Base-by-base conservation (phyloP, 2,329 filamentous ascomycete genomes). In the Macrophomina pseudophaseolina region DNA sequence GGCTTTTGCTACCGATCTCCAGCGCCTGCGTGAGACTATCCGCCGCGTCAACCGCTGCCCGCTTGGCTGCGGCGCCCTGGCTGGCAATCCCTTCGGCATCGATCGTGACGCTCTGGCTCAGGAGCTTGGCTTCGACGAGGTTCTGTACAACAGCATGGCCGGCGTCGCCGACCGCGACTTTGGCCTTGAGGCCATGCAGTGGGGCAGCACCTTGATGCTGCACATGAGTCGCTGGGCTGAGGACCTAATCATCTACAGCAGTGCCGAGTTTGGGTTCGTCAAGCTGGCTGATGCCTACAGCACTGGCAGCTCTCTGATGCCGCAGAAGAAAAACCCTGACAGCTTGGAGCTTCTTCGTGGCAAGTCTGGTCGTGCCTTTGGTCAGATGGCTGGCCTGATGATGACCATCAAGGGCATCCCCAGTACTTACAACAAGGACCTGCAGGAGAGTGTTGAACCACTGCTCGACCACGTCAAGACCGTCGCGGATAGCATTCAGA, bases 381-480 rank as follows among this genome's bases (percentile, higher is more conserved):
- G 92, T 32, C 90, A 93, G 70, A 91, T 94, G 88, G 87, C 90
- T 5, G 92, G 91, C 44, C 80, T 95, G 70, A 92, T 92, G 86
- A 89, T 89, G 81, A 91, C 88, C 44, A 84, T 89, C 78, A 90
- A 91, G 79, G 90, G 90, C 66, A 86, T 95, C 33, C 91, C 92
- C 1, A 91, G 87, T 51, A 93, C 91, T 3, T 96, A 96, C 83
- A 94, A 96, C 83, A 97, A 96, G 80, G 92, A 97, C 78, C 80
- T 96, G n/a, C 92, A 97, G 80, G 93, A 97, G 80, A 90, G 88
- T 67, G 89, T 92, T 69, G 91, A 96, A 83, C 90, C 91, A n/a
- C 88, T 97, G 80, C 86, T 97, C 58, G 92, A 96, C 78, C 87
- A 90, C 76, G 87, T 94, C 79, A 91, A 93, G 85, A 94, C 92